Conservation (phyloP, 495 filamentous ascomycete species). For the Penicillium lividum region DNA sequence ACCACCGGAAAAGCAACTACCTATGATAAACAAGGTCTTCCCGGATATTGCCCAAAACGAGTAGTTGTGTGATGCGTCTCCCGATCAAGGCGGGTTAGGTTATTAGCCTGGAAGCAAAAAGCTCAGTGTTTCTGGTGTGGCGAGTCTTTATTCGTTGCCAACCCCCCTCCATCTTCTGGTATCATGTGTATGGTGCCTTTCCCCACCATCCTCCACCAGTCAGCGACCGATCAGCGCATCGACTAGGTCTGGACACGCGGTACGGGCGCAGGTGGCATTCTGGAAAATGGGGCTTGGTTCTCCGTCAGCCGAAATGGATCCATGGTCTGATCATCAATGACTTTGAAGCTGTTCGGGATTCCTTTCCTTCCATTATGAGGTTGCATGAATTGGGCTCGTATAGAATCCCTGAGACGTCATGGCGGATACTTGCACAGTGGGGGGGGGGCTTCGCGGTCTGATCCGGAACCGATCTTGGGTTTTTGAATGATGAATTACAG, state of each 20-base stretch:
- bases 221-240: conserved; percentile 1
- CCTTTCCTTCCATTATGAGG: neutral
- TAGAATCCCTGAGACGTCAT: conserved; percentile 3
- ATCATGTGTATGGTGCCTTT: neutral
- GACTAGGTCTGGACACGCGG: conserved; percentile 6
- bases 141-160: conserved; percentile 8
- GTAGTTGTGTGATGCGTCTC: neutral
- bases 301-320: neutral
- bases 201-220: neutral
- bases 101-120: neutral
- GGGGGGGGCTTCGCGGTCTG: neutral
- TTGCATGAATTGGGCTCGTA: conserved; percentile 2
- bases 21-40: neutral
- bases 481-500: neutral
- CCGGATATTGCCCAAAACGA: conserved; percentile 1
- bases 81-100: conserved; percentile 5
- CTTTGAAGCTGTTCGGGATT: conserved; percentile 5
- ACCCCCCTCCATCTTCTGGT: conserved; percentile 2
- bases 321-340: conserved; percentile 1
- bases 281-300: neutral
- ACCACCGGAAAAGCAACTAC: conserved; percentile 6
- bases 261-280: neutral
- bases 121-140: conserved; percentile 11
- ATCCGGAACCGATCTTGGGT: conserved; percentile 7
- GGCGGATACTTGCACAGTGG: neutral